Evolutionary conservation across 2,329 filamentous ascomycete species (phyloP).

Genomic region (Chaetoscypha palmicola): DNA sequence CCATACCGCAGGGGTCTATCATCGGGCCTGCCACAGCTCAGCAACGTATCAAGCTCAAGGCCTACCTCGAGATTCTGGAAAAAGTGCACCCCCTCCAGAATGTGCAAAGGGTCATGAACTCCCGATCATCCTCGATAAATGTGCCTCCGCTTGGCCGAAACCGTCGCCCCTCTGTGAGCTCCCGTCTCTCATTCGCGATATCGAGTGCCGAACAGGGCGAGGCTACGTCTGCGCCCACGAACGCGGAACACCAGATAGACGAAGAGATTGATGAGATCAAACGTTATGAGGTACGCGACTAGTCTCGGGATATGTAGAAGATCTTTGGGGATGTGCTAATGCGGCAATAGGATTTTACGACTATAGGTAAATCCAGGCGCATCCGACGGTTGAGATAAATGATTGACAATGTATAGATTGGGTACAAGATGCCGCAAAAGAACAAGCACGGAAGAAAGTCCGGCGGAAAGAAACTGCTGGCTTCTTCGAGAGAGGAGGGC

Average conservation of each 20-base stretch:
- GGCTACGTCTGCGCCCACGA: conserved; percentile 40
- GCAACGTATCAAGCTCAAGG: not conserved
- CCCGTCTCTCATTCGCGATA: conserved; percentile 59
- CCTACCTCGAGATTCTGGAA: not conserved
- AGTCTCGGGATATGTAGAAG: conserved; percentile 5
- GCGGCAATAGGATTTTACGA: conserved; percentile 71
- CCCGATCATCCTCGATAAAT: conserved; percentile 29
- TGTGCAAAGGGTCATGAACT: conserved; percentile 29
- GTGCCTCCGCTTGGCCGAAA: conserved; percentile 22
- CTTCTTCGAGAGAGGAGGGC: conserved; percentile 59
- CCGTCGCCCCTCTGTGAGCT: conserved; percentile 24
- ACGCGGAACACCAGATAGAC: conserved; percentile 65
- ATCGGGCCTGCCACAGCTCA: too few relatives aligned
- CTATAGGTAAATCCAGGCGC: conserved; percentile 55
- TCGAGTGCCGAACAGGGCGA: conserved; percentile 59
- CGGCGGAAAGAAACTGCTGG: conserved; percentile 65
- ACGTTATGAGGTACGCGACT: conserved; percentile 67
- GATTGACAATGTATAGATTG: conserved; percentile 60
- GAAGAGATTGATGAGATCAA: conserved; percentile 98
- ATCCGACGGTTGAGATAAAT: conserved; percentile 1
- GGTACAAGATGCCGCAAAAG: conserved; percentile 94
- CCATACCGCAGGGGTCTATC: too few relatives aligned
- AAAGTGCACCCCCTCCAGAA: not conserved
- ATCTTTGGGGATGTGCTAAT: conserved; percentile 10
- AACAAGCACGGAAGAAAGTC: conserved; percentile 74